Evolutionary conservation across 108 stramenopile genomes (phyloP).

Genomic region (Craspedostauros australis): DNA sequence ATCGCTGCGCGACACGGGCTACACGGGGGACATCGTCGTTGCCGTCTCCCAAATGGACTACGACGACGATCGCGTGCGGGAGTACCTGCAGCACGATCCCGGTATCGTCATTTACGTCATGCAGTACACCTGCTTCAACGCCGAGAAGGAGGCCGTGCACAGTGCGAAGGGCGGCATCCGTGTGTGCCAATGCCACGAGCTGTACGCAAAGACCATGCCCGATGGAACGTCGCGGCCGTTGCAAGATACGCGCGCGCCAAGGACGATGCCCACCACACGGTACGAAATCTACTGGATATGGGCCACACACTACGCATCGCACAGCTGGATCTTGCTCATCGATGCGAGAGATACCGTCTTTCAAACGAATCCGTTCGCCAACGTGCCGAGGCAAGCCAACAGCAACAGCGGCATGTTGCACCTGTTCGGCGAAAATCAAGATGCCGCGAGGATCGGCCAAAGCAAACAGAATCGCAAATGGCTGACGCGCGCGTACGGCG

Average conservation of each 20-base stretch:
- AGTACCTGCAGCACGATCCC: slow-evolving; percentile 23
- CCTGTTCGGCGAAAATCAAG: slow-evolving; percentile 46
- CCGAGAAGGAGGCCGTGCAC: slow-evolving; percentile 15
- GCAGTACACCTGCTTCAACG: slow-evolving; percentile 25
- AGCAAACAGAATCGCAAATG: slow-evolving; percentile 40
- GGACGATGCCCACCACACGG: slow-evolving; percentile 40
- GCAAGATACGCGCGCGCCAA: slow-evolving; percentile 24
- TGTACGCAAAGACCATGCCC: slow-evolving; percentile 12
- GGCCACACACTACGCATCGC: slow-evolving; percentile 27
- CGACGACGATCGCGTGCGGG: slow-evolving; percentile 4
- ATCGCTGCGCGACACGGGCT: slow-evolving; percentile 47
- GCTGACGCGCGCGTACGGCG: slow-evolving; percentile 46
- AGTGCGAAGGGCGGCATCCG: slow-evolving; percentile 42
- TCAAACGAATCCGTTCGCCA: slow-evolving; percentile 53
- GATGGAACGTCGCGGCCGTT: not conserved
- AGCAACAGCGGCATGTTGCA: slow-evolving; percentile 19
- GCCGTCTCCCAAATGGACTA: slow-evolving; percentile 23
- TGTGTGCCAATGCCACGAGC: slow-evolving; percentile 35
- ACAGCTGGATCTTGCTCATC: slow-evolving; percentile 39
- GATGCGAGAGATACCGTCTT: slow-evolving; percentile 54
- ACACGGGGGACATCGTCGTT: slow-evolving; percentile 49
- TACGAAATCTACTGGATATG: slow-evolving; percentile 65
- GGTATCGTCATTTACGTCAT: slow-evolving; percentile 30
- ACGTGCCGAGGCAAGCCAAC: slow-evolving; percentile 23
- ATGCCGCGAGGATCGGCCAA: slow-evolving; percentile 43